phyloP scores from a whole-genome alignment of 345 rosid species.

The Sonneratia caseolaris region DNA sequence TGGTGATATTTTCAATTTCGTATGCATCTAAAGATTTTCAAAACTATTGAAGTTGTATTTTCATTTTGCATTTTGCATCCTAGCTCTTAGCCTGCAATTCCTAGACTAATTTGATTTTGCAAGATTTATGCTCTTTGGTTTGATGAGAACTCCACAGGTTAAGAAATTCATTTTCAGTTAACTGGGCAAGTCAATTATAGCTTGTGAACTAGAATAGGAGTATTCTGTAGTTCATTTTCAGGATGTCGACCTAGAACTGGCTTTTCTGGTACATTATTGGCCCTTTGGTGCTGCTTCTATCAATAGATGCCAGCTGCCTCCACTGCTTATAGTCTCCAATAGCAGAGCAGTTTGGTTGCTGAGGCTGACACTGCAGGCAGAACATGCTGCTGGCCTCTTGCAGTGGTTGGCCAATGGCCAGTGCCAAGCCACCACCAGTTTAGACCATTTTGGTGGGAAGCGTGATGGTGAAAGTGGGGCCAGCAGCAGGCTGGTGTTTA shows the following conservation, averaged over 20 bases:
- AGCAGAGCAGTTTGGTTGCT: no score
- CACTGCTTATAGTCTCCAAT: not conserved
- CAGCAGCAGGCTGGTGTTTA: no score
- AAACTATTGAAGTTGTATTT: not conserved
- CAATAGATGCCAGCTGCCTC: not conserved
- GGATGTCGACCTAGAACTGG: not conserved
- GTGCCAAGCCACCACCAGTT: no score
- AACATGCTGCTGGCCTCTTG: no score
- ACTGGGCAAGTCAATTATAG: not conserved
- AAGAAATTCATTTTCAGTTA: not conserved
- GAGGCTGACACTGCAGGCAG: no score
- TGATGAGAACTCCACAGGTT: no score
- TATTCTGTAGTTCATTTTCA: not conserved
- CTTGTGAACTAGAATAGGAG: no score
- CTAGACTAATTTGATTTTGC: not conserved
- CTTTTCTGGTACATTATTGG: not conserved
- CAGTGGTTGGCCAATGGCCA: no score
- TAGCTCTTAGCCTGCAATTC: not conserved
- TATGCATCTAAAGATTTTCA: not conserved
- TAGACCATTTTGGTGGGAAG: no score
- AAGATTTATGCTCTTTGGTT: not conserved
- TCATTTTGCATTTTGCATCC: not conserved
- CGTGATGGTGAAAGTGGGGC: no score
- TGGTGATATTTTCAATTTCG: not conserved
- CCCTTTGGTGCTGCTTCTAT: not conserved